Base-by-base conservation (phyloP, 2,329 filamentous ascomycete species). In the Trichoderma brevicompactum region DNA sequence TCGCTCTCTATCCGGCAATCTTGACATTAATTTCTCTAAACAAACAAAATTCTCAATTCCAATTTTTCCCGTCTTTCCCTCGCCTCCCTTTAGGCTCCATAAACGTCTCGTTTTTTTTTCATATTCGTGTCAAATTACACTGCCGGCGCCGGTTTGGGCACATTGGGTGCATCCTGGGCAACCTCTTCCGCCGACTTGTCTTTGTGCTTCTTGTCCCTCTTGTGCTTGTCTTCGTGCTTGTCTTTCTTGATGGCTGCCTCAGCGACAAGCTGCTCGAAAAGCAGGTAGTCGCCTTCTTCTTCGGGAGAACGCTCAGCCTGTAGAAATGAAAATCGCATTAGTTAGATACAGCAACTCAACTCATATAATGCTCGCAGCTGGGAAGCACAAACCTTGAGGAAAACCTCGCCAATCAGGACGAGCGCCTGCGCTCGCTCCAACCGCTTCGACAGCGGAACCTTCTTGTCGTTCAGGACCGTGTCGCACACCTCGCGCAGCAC, bases 201-300 rank as follows among this genome's bases (percentile, higher is more conserved):
- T 63, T 74, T 72, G 67, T 81, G 74, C 48, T 80, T 76, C 69
- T 82, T 80, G 71, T 83, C 82, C 71, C 80, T 80, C 68, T 86
- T 82, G 80, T 88, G 84, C 71, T 80, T 80, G 75, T 92, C 90
- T 65, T 91, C 87, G 73, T 94, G 90, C 76, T 92, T 89, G 74
- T 95, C 92, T 80, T 97, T 97, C 85, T 98, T 98, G 62, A 93
- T 90, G 65, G 94, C 93, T 5, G 94, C 94, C 76, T 99, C 95
- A 58, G 95, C 94, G 78, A 99, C 96, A 64, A 99, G 88, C 79
- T 98, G 93, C 78, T 99, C 95, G 72, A 99, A 99, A 15, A 94
- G 94, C 87, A 99, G 96, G 79, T 96, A 98, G 74, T 98, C 95
- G 69, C 95, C 94, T 79, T 99, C 95, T 81, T 99, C 95, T 69